Conservation (phyloP, 2,329 filamentous ascomycete genomes). For the Penicillium sp. region DNA sequence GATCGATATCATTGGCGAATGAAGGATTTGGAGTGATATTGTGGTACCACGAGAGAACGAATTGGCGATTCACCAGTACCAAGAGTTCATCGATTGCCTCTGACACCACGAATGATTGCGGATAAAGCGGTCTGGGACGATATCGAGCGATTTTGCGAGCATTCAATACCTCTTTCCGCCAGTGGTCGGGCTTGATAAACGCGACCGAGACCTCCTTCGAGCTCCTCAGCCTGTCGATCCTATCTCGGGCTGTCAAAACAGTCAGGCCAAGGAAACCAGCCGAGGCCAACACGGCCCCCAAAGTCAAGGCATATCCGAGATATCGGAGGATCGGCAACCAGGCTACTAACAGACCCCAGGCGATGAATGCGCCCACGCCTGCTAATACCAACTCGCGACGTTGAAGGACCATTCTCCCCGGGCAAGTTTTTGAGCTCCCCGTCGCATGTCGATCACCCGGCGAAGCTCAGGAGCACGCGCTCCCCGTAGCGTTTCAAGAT, state of each 20-base stretch:
- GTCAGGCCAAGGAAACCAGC: conserved; percentile 61
- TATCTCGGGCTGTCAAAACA: conserved; percentile 55
- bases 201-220: conserved; percentile 49
- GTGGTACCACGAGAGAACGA: conserved; percentile 84
- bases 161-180: conserved; percentile 69
- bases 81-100: conserved; percentile 78
- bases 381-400: conserved; percentile 48
- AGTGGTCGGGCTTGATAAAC: conserved; percentile 65
- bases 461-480: conserved; percentile 18
- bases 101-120: conserved; percentile 75
- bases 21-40: conserved; percentile 77
- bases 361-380: conserved; percentile 60
- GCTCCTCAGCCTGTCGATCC: conserved; percentile 43
- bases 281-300: conserved; percentile 62
- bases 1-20: conserved; percentile 87
- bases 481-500: conserved; percentile 15
- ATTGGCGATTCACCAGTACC: conserved; percentile 75
- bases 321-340: conserved; percentile 83
- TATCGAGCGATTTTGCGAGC: conserved; percentile 69
- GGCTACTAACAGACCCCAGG: conserved; percentile 83
- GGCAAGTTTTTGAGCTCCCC: conserved; percentile 46
- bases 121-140: conserved; percentile 69
- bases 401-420: conserved; percentile 51
- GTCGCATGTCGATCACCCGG: conserved; percentile 37
- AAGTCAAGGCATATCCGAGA: conserved; percentile 78